Base-by-base conservation (phyloP, 352 stramenopile species). In the Thraustochytrium striatum region DNA sequence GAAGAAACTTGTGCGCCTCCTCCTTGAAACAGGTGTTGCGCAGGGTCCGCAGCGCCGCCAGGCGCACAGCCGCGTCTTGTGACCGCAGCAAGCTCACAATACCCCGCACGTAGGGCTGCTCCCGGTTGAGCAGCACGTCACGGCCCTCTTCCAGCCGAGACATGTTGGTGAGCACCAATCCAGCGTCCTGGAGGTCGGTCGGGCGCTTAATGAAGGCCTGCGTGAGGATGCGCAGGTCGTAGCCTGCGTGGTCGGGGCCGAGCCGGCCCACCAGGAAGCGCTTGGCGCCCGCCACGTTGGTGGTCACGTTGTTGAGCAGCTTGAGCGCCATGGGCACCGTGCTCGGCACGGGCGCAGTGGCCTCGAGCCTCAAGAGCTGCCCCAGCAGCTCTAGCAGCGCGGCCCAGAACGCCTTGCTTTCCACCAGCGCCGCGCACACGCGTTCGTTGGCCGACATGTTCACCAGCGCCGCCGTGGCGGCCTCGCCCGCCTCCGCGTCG, bases 1-100 rank as follows among this genome's bases (percentile, higher is more conserved):
- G 7, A 2, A 82, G 25, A 11, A 61, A 28, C 30, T 1, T 13
- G 44, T 53, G 47, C 19, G 25, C 2, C 32, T 83, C 52, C 19
- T 32, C 21, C 32, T 57, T 28, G 41, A 83, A 82, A 70, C 79
- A 83, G 69, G 50, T 78, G 55, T 83, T 83, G 35, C 69, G 55
- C 38, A 83, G 28, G 16, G 79, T 72, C 2, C 30, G 50, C n/a
- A 68, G n/a, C 9, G 44, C 61, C 36, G 53, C 65, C n/a, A 52
- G 70, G 41, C 79, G 68, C 36, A 79, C 11, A 33, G 53, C 57
- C 7, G 38, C 30, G 39, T 79, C 38, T 19, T 61, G 9, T 5
- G 50, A 25, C 19, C 25, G 19, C 28, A 79, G 9, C 0, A 79
- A 33, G n/a, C 28, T 52, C 35, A 79, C 30, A 33, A 79, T 30